phyloP scores from a whole-genome alignment of 768 basidiomycete genomes.

The Leccinum subgranulosum region DNA sequence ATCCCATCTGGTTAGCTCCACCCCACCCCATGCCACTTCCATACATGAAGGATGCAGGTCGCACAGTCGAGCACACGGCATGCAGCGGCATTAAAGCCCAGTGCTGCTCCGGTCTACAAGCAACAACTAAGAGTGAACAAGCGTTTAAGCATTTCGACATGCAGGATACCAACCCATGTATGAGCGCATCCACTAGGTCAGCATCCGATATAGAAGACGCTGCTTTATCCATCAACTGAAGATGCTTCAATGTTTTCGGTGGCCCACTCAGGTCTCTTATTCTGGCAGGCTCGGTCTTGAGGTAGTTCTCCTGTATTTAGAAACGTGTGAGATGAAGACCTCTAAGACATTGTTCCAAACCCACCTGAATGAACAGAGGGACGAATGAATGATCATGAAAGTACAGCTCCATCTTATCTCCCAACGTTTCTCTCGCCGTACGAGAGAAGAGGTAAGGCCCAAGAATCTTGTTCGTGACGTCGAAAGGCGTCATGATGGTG shows the following conservation, averaged over 20 bases:
- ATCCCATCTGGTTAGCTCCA: conserved; percentile 64
- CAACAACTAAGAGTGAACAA: neutral
- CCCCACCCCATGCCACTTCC: conserved; percentile 67
- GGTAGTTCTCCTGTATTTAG: conserved; percentile 84
- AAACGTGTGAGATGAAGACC: neutral
- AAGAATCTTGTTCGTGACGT: conserved; percentile 82
- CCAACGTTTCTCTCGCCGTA: conserved; percentile 76
- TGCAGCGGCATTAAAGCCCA: conserved; percentile 96
- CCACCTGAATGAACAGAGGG: conserved; percentile 91
- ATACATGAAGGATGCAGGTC: conserved; percentile 81
- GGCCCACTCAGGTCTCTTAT: conserved; percentile 57
- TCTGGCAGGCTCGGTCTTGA: conserved; percentile 74
- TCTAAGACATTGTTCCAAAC: neutral
- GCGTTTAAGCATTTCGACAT: neutral
- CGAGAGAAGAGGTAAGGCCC: conserved; percentile 89
- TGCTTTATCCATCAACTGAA: conserved; percentile 82
- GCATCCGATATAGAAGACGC: conserved; percentile 93
- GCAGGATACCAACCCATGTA: conserved; percentile 68
- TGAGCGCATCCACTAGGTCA: conserved; percentile 88
- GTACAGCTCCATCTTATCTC: conserved; percentile 93
- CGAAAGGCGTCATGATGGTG: conserved; percentile 86
- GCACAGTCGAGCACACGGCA: conserved; percentile 85
- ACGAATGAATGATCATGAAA: conserved; percentile 96
- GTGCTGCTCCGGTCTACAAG: conserved; percentile 80
- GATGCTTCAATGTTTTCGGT: conserved; percentile 63